Percentiles rank a stretch among this genome's conserved stretches.
phyloP scores from a whole-genome alignment of 371 early-diverging fungal species.

The Chytridiales sp. region DNA sequence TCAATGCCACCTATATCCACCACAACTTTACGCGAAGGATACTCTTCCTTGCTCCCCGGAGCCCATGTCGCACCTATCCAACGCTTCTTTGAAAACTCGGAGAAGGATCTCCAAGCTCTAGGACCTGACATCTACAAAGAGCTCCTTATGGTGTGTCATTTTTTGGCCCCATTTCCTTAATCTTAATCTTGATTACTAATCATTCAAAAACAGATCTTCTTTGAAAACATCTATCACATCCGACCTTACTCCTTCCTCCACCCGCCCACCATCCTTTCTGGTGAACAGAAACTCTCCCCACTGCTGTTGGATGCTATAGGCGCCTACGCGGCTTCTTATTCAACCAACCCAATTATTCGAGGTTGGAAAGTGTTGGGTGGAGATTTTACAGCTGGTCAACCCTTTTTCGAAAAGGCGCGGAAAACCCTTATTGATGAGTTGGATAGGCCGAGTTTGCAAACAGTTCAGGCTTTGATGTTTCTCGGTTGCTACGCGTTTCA shows the following conservation, averaged over 20 bases:
- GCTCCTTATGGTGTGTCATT: too few relatives aligned
- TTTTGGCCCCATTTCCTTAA: too few relatives aligned
- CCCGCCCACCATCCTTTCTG: not conserved
- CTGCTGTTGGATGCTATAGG: not conserved
- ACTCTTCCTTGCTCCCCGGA: too few relatives aligned
- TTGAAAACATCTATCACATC: not conserved
- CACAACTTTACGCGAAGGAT: too few relatives aligned
- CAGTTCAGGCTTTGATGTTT: slow-evolving; percentile 1
- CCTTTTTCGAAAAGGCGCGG: not conserved
- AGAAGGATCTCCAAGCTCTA: too few relatives aligned
- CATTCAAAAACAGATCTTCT: too few relatives aligned
- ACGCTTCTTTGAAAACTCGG: too few relatives aligned
- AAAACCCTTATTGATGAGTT: not conserved
- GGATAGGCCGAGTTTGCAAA: not conserved
- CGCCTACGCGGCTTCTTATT: not conserved
- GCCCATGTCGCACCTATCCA: too few relatives aligned
- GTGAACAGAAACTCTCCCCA: not conserved
- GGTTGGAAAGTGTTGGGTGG: not conserved
- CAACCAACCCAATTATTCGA: not conserved
- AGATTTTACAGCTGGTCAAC: not conserved
- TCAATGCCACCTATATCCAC: too few relatives aligned
- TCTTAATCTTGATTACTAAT: too few relatives aligned
- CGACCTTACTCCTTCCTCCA: slow-evolving; percentile 2
- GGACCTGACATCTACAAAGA: too few relatives aligned
- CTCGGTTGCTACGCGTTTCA: slow-evolving; percentile 5